Evolutionary conservation across 2,329 filamentous ascomycete species (phyloP), one percentile per base, ranked within the genome.

Genomic region (Knoxdaviesia capensis): DNA sequence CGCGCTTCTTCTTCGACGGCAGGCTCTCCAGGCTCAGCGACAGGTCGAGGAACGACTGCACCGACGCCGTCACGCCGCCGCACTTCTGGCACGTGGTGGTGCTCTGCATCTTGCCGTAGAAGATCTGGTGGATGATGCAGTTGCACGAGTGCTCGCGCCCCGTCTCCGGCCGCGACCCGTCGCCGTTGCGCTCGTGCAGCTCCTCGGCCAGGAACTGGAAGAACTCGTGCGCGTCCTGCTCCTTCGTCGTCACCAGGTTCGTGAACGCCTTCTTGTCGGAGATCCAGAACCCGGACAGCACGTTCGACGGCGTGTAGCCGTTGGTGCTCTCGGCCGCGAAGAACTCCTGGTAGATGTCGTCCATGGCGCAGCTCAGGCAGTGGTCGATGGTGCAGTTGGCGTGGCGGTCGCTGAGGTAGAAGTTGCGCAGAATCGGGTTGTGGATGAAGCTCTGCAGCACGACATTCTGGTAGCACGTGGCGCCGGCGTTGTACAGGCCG

Each of bases 381-480:
- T 79, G 69, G 6, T 65, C 57, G 2, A 68, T 55, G 38, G 64
- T 61, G 56, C 90, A 96, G 50, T 68, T 71, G 43, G 75, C 78
- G 58, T 98, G 88, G 1, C 87, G 85, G 55, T 94, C 87, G 36
- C 81, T 79, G 5, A 98, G 76, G 57, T 94, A 96, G 59, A 84
- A 96, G 51, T 88, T 87, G 45, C 84, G 77, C 31, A 98, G 71
- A 38, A 94, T 70, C 1, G 88, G 88, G 54, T 96, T 94, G 62
- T 94, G 88, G 43, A 96, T 72, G 51, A 98, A 77, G 44, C 81
- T 86, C 58, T 96, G 90, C 10, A 98, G 68, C 39, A 96, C 86
- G 31, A 94, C 88, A 51, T 90, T 93, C 69, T 96, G 88, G 60
- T 94, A 98, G 63, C 88, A 98, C 7, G 90, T 96, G 45, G 92